phyloP scores from a whole-genome alignment of 108 stramenopile species.

The Cylindrotheca fusiformis region DNA sequence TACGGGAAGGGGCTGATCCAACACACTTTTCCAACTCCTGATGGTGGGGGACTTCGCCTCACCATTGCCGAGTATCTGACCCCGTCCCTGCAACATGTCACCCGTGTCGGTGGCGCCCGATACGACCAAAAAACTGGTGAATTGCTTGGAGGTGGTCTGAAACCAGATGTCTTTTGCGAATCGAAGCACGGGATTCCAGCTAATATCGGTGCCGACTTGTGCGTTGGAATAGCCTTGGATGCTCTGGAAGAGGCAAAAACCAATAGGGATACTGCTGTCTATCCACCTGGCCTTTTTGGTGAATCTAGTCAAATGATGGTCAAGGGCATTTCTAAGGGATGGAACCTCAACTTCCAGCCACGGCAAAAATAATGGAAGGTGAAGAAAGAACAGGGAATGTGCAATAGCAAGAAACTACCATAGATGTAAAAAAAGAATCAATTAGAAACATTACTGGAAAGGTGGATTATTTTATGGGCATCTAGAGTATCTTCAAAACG shows the following conservation, averaged over 20 bases:
- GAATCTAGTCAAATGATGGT: no score
- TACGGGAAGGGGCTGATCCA: slow-evolving; percentile 83
- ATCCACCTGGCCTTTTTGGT: no score
- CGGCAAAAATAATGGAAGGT: no score
- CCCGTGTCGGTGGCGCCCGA: slow-evolving; percentile 59
- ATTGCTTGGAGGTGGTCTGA: slow-evolving; percentile 58
- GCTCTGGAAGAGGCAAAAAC: slow-evolving; percentile 46
- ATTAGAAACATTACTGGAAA: no score
- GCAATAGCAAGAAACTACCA: no score
- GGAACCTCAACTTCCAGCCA: no score
- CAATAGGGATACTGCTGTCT: neutral
- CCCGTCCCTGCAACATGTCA: slow-evolving; percentile 73
- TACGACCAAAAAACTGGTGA: slow-evolving; percentile 41
- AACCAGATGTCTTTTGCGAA: slow-evolving; percentile 64
- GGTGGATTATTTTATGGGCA: no score
- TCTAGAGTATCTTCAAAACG: no score
- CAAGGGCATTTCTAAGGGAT: no score
- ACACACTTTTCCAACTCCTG: slow-evolving; percentile 88
- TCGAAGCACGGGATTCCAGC: slow-evolving; percentile 74
- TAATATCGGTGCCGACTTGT: slow-evolving; percentile 75
- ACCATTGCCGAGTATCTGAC: slow-evolving; percentile 86
- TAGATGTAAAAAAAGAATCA: no score
- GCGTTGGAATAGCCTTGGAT: slow-evolving; percentile 78
- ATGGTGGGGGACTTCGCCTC: slow-evolving; percentile 79
- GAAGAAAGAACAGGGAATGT: no score